Evolutionary conservation across 2,329 filamentous ascomycete genomes (phyloP), one percentile per base, ranked within the genome.

Genomic region (Neonectria faginata): DNA sequence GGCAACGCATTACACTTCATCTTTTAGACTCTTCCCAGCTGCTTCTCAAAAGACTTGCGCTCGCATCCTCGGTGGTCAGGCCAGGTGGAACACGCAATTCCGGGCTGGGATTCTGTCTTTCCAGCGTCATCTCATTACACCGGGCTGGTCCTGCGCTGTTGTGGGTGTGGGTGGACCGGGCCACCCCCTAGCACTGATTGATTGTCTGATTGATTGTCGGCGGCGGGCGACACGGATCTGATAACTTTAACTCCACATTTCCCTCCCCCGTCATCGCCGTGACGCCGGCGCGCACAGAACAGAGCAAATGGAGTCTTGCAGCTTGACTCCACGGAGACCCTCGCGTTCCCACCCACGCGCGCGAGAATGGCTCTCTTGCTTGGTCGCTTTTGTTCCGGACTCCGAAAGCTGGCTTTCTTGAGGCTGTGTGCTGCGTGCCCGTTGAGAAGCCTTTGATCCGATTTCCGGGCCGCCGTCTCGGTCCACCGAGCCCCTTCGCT

Each of bases 191-290:
- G 33, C 10, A 39, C 36, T 36, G 36, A 39, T 39, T 39, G 14
- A 39, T 39, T n/a, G 36, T 39, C 36, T 39, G 36, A 39, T 39
- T 39, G 36, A 39, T 39, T 39, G 36, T n/a, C 36, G 36, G 36
- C 36, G 36, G 36, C 14, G 36, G 14, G 36, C 36, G 66, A 62
- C 56, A 68, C 70, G 68, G 74, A 75, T 75, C 74, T 75, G 74
- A 75, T 75, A 75, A 75, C 74, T 72, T 67, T 66, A 73, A 67
- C 70, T 73, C 72, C 73, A 72, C 68, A 70, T 41, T 50, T 70
- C 45, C 66, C 57, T 50, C 58, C 58, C 36, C 36, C 58, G 60
- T 41, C 53, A 58, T 36, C 48, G 39, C 59, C 56, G 68, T 59
- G 62, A 59, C 67, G 57, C 58, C 63, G 52, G 31, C 5, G 52